phyloP scores from a whole-genome alignment of 2,329 filamentous ascomycete species.

The Knufia fluminis region DNA sequence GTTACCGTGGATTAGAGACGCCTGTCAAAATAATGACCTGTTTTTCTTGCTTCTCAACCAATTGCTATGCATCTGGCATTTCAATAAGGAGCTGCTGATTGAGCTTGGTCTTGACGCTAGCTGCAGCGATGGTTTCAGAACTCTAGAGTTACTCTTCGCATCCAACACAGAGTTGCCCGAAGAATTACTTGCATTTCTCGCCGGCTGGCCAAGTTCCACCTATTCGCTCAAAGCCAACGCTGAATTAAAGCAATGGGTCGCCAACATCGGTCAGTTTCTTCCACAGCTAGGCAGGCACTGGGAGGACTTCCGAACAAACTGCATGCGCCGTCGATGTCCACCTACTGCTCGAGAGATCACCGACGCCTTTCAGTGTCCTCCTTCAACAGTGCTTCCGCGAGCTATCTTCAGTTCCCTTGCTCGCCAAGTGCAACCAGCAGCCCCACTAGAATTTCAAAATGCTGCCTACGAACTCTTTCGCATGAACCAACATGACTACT shows the following conservation, averaged over 20 bases:
- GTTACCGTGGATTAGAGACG: constrained; percentile 47
- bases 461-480: constrained; percentile 5
- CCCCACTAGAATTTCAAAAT: not conserved
- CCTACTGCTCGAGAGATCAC: constrained; percentile 28
- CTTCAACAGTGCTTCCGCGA: constrained; percentile 11
- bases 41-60: constrained; percentile 47
- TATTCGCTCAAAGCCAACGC: constrained; percentile 17
- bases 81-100: not conserved
- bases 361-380: not conserved
- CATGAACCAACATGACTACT: constrained; percentile 33
- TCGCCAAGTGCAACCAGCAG: constrained; percentile 17
- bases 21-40: constrained; percentile 46
- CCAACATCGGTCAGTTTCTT: constrained; percentile 39
- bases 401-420: constrained; percentile 26
- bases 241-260: constrained; percentile 16
- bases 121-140: constrained; percentile 25
- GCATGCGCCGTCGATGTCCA: not conserved
- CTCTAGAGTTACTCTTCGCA: constrained; percentile 38
- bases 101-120: constrained; percentile 30
- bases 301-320: constrained; percentile 17
- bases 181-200: constrained; percentile 37
- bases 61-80: constrained; percentile 1
- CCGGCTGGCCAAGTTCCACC: constrained; percentile 38
- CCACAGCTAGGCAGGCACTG: constrained; percentile 36
- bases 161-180: constrained; percentile 36